Base-by-base conservation (phyloP, 768 basidiomycete species). In the Lentinula guzmanii region DNA sequence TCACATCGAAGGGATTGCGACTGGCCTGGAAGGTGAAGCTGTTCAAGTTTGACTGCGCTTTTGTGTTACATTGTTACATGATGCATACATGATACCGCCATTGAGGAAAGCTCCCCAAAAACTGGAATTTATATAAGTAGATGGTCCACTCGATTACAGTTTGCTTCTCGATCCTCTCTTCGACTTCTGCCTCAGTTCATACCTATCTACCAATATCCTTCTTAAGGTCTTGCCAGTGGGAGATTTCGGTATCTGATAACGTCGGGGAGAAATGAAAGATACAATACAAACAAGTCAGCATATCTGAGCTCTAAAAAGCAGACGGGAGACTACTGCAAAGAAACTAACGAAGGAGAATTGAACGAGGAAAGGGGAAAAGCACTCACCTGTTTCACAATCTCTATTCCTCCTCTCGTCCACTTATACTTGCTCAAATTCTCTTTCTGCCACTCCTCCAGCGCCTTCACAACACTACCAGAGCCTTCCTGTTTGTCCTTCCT, bases 191-290 rank as follows among this genome's bases (percentile, higher is more conserved):
- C n/a, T 52, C 31, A 16, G 66, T 68, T 89, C 86, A 65, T 86
- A 82, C 43, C 72, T 74, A 11, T 88, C 87, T 60, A 85, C 82
- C 60, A 92, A 70, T 3, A 79, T 74, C 18, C 88, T 75, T 6
- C 89, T 79, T 50, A 91, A 70, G 1, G 83, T 81, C 73, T 92
- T 91, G 1, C 90, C 90, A 6, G 87, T 89, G 0, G 86, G 86
- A 0, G 80, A 82, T 65, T 90, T 91, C 1, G 90, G 90, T 50
- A 91, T 86, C 89, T 89, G 62, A 28, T 35, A 4, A 46, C 21
- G 7, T 46, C 45, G 45, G 1, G 24, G 13, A 39, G 13, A 9
- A 39, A 39, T 13, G 37, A 8, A 39, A 8, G 13, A 31, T 35
- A 21, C 7, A 34, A 35, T 18, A 10, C 18, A 53, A 9, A 9